These are phyloP conservation scores for Penicillium soppii DNA, from an alignment of 495 filamentous ascomycete genomes.

Conservation along the genomic window DNA sequence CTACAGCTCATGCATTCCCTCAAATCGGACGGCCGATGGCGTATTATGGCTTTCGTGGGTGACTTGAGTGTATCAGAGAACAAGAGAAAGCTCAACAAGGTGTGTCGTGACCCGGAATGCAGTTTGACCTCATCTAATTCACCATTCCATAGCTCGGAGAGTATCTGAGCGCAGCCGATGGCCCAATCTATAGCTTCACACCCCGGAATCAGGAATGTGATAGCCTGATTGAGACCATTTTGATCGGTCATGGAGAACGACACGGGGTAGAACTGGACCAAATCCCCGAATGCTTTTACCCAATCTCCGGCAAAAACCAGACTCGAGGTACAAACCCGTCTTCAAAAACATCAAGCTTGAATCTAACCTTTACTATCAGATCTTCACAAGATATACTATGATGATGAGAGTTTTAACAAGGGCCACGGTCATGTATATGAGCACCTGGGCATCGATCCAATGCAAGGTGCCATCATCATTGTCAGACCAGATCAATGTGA, in stretches of 20 bases:
- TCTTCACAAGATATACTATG: conserved; percentile 62
- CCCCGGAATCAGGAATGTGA: conserved; percentile 46
- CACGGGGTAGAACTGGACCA: conserved; percentile 55
- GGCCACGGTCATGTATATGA: conserved; percentile 67
- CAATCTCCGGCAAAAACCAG: conserved; percentile 56
- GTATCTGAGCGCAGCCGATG: conserved; percentile 34
- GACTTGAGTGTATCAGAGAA: conserved; percentile 47
- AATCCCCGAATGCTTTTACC: conserved; percentile 60
- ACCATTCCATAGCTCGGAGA: conserved; percentile 32
- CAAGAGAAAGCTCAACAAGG: conserved; percentile 39
- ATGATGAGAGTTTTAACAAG: conserved; percentile 65
- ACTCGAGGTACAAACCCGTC: conserved; percentile 49
- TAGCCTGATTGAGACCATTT: conserved; percentile 58
- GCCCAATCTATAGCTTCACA: conserved; percentile 46
- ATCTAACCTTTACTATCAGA: conserved; percentile 32
- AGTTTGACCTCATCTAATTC: background rate
- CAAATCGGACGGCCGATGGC: conserved; percentile 59
- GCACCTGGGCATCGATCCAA: conserved; percentile 54
- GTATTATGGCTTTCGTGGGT: conserved; percentile 56
- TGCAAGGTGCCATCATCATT: conserved; percentile 56
- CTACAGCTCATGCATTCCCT: conserved; percentile 50
- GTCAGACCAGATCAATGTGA: conserved; percentile 70
- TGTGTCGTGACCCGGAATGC: conserved; percentile 20
- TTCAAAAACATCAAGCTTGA: background rate
- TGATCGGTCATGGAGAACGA: conserved; percentile 56